phyloP scores from a whole-genome alignment of 768 basidiomycete species.

The Hysterangium stoloniferum region DNA sequence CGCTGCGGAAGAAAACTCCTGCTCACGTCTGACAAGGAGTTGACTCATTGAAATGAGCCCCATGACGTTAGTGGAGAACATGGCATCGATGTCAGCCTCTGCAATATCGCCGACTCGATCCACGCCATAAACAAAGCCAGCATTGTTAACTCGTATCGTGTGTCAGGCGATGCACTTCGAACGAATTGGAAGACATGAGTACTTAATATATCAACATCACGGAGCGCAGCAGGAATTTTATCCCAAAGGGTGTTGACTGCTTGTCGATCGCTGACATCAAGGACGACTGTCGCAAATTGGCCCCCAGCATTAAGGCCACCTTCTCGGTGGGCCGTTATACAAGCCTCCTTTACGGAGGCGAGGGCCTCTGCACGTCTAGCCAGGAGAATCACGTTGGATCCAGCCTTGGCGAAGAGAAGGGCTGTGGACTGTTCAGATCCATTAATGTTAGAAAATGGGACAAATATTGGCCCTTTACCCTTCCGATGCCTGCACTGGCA shows the following conservation, averaged over 20 bases:
- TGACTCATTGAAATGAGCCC: conserved; percentile 83
- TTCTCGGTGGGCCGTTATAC: conserved; percentile 60
- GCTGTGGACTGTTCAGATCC: conserved; percentile 61
- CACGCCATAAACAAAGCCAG: conserved; percentile 84
- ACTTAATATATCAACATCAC: conserved; percentile 81
- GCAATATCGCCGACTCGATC: conserved; percentile 82
- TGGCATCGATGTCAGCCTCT: conserved; percentile 70
- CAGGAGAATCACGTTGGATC: conserved; percentile 79
- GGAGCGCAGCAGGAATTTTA: conserved; percentile 62
- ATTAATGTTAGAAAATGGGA: neutral
- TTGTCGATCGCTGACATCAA: conserved; percentile 74
- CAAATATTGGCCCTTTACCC: conserved; percentile 35
- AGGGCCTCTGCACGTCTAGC: conserved; percentile 74
- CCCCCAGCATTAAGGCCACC: conserved; percentile 72
- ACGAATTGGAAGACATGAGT: conserved; percentile 21
- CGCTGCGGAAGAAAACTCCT: conserved; percentile 27
- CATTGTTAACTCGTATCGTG: conserved; percentile 50
- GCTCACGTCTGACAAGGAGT: conserved; percentile 40
- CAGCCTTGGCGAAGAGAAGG: conserved; percentile 85
- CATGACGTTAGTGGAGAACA: conserved; percentile 69
- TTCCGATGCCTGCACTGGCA: conserved; percentile 85
- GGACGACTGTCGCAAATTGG: conserved; percentile 57
- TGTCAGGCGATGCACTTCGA: neutral
- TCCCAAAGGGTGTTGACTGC: conserved; percentile 65
- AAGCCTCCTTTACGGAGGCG: conserved; percentile 59